Base-by-base conservation (phyloP, 768 basidiomycete species). In the Lactarius hengduanensis region DNA sequence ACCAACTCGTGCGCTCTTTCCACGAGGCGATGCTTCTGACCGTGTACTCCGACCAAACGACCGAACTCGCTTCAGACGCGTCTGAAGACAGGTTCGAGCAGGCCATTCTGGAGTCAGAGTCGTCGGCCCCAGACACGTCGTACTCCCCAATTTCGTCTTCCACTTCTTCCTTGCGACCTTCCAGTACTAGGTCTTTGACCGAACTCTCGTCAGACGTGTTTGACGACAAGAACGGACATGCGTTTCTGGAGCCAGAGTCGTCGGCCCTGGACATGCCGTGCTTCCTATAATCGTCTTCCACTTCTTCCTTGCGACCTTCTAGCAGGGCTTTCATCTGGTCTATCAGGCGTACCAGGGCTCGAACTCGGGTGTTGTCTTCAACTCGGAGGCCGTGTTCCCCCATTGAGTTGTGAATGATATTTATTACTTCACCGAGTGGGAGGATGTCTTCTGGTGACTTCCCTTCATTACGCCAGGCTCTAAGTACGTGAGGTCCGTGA, bases 1-100 rank as follows among this genome's bases (percentile, higher is more conserved):
- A 36, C 53, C 41, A 43, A 22, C 16, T 54, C 30, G 58, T 64
- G 20, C 40, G 50, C 30, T 64, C 63, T 13, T 64, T 64, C 28
- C 32, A 54, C 5, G 63, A 64, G 16, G 8, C 54, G 50, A 59
- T 1, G n/a, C 63, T 64, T 16, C 28, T 59, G 47, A 34, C 63
- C 5, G 58, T 54, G 40, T 64, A 60, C 10, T 41, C 50, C 16
- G 63, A 58, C 30, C 15, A 43, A 30, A 13, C 3, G 50, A 8
- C 41, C 58, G 64, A 65, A 43, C 15, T 41, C 8, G 22, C 53
- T 5, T 60, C 53, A 5, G 53, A 60, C 28, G 10, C 6, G 28
- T 22, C n/a, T 32, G n/a, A 15, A 38, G n/a, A 11, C 38, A 5
- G 0, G 10, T 30, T 53, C 50, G 41, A 10, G 45, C 15, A 32